These are phyloP conservation scores for Fusarium chaquense DNA, from an alignment of 2,329 filamentous ascomycete genomes.

Conservation along the genomic window DNA sequence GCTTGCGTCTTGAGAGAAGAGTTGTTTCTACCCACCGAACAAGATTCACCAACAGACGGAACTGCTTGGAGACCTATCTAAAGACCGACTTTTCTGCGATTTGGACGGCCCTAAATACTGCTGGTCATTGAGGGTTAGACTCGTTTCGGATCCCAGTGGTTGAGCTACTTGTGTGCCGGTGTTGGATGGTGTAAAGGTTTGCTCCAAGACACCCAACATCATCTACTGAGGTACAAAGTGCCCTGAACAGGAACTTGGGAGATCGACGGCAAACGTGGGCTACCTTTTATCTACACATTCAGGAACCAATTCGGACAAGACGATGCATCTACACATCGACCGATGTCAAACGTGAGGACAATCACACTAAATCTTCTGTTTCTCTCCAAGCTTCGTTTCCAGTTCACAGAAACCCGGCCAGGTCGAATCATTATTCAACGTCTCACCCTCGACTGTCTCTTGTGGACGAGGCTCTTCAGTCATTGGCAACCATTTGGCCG, in stretches of 20 bases:
- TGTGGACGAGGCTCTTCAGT: slow-evolving; percentile 9
- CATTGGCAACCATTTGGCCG: not conserved
- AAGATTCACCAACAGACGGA: slow-evolving; percentile 32
- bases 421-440: slow-evolving; percentile 19
- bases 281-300: slow-evolving; percentile 33
- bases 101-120: slow-evolving; percentile 25
- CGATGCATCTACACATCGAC: slow-evolving; percentile 43
- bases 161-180: slow-evolving; percentile 27
- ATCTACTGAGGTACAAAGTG: slow-evolving; percentile 17
- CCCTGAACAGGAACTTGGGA: slow-evolving; percentile 25
- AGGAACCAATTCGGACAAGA: slow-evolving; percentile 37
- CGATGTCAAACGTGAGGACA: slow-evolving; percentile 42
- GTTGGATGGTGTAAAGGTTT: slow-evolving; percentile 24
- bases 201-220: slow-evolving; percentile 22
- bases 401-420: slow-evolving; percentile 27
- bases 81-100: slow-evolving; percentile 29
- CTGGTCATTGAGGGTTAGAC: slow-evolving; percentile 29
- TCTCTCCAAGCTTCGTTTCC: slow-evolving; percentile 19
- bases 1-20: slow-evolving; percentile 39
- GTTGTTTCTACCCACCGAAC: slow-evolving; percentile 21
- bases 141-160: slow-evolving; percentile 31
- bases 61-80: slow-evolving; percentile 32
- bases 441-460: slow-evolving; percentile 9
- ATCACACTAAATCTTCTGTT: slow-evolving; percentile 37
- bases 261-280: slow-evolving; percentile 31